Base-by-base conservation (phyloP, 78 protist genomes). In the Parvularia atlantis region DNA sequence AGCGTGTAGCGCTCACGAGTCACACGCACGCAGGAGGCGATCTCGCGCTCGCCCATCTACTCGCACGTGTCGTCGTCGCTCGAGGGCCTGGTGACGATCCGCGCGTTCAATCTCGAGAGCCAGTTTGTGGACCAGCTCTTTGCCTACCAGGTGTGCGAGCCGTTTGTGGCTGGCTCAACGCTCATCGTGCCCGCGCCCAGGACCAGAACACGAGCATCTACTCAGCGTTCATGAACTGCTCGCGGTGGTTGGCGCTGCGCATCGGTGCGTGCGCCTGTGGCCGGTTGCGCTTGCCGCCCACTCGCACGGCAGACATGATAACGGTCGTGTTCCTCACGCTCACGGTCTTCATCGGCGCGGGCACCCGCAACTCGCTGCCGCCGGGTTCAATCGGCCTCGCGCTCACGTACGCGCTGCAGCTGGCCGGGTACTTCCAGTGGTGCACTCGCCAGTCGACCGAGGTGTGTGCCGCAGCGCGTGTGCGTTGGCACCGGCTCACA, bases 31-130 rank as follows among this genome's bases (percentile, higher is more conserved):
- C 44, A 2, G 1, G 48, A 26, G 0, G 69, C 69, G 19, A 5
- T 63, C 33, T 20, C 83, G n/a, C 1, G 19, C 35, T 43, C 81
- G 40, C 83, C 83, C 36, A 24, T 76, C 30, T 53, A n/a, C 64
- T 1, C 69, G 22, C 69, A 74, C 67, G 0, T 80, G n/a, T 19
- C 57, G 26, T 54, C 41, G 61, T 17, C 84, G 10, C 57, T 82
- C n/a, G 30, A 6, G 3, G 87, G 87, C 37, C n/a, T 75, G 20
- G 2, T 56, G 39, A 50, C 61, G 44, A 64, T 82, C 35, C 84
- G 87, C 24, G 80, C 84, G n/a, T 73, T 37, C 56, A 52, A 37
- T 24, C 44, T 39, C 20, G 22, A 26, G 69, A 17, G 24, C 28
- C 54, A 26, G 54, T 63, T 63, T 37, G 41, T 1, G 22, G 46